These are phyloP conservation scores for Oryza glumipatula DNA, from an alignment of 176 grass and related monocot species.

Conservation along the genomic window DNA sequence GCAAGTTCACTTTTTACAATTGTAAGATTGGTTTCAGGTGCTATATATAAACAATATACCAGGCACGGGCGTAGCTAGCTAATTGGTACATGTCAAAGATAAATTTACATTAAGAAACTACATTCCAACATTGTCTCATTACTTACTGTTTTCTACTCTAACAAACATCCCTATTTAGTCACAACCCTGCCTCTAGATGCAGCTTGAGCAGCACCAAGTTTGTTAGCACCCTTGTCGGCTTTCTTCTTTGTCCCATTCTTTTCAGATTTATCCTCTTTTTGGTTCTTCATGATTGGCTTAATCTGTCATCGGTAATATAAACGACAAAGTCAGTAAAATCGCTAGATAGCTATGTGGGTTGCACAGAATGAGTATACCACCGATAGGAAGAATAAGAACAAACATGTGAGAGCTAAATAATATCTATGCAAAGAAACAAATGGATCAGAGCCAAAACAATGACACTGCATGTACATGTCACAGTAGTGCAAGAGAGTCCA, in stretches of 20 bases:
- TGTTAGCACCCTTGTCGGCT: slow-evolving; percentile 46
- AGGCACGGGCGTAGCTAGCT: too few species aligned
- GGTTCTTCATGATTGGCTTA: slow-evolving; percentile 81
- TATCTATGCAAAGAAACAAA: not conserved
- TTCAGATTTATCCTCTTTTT: slow-evolving; percentile 57
- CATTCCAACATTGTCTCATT: slow-evolving; percentile 2
- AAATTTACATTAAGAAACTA: not conserved
- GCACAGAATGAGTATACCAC: not conserved
- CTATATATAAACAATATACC: slow-evolving; percentile 17
- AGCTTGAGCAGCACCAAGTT: slow-evolving; percentile 63
- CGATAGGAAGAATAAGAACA: slow-evolving; percentile 8
- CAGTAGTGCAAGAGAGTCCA: slow-evolving; percentile 16
- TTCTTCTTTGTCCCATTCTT: slow-evolving; percentile 68
- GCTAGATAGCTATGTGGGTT: not conserved
- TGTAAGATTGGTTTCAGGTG: not conserved
- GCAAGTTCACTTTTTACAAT: not conserved
- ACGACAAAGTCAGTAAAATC: not conserved
- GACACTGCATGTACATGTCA: not conserved
- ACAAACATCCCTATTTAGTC: not conserved
- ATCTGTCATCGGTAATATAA: slow-evolving; percentile 55
- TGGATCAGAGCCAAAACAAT: slow-evolving; percentile 9
- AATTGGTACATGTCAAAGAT: not conserved
- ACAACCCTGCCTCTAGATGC: slow-evolving; percentile 36
- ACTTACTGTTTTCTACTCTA: not conserved
- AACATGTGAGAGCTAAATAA: not conserved